These are phyloP conservation scores for Nidularia pulvinata DNA, from an alignment of 768 basidiomycete species.

Conservation along the genomic window DNA sequence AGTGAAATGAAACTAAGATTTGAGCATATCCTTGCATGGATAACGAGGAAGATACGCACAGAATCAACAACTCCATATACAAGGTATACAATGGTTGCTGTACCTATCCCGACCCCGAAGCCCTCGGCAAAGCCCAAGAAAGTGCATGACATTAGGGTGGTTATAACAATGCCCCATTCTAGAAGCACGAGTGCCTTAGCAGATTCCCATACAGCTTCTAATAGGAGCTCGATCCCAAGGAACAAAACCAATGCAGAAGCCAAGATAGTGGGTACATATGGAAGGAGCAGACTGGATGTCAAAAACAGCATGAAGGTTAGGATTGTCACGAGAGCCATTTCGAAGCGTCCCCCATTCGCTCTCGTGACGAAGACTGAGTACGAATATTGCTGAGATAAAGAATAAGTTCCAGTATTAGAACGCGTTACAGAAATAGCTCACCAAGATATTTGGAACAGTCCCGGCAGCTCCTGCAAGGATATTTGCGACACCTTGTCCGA, in stretches of 20 bases:
- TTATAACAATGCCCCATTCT: slow-evolving; percentile 15
- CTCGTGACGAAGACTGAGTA: slow-evolving; percentile 16
- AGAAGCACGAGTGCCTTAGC: slow-evolving; percentile 10
- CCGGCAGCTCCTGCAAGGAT: slow-evolving; percentile 14
- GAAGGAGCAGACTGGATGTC: slow-evolving; percentile 10
- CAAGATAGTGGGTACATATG: slow-evolving; percentile 17
- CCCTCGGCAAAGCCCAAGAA: slow-evolving; percentile 19
- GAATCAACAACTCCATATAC: slow-evolving; percentile 16
- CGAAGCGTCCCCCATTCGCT: slow-evolving; percentile 18
- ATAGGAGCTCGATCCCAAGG: slow-evolving; percentile 17
- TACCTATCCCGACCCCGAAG: slow-evolving; percentile 18
- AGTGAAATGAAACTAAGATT: not conserved
- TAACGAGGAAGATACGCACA: slow-evolving; percentile 5
- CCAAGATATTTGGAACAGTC: slow-evolving; percentile 15
- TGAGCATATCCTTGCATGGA: not conserved
- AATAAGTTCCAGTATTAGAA: not conserved
- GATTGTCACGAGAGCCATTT: slow-evolving; percentile 9
- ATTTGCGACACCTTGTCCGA: slow-evolving; percentile 17
- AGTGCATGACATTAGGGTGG: slow-evolving; percentile 13
- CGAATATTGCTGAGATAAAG: slow-evolving; percentile 9
- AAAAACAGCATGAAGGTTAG: slow-evolving; percentile 13
- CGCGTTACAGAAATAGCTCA: slow-evolving; percentile 1
- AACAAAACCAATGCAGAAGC: slow-evolving; percentile 17
- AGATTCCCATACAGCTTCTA: slow-evolving; percentile 18
- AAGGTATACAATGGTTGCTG: slow-evolving; percentile 13